Percentiles rank a stretch among this genome's conserved stretches.
Conservation (phyloP, 1,284 basidiomycete species). For the Ganoderma lingzhi region DNA sequence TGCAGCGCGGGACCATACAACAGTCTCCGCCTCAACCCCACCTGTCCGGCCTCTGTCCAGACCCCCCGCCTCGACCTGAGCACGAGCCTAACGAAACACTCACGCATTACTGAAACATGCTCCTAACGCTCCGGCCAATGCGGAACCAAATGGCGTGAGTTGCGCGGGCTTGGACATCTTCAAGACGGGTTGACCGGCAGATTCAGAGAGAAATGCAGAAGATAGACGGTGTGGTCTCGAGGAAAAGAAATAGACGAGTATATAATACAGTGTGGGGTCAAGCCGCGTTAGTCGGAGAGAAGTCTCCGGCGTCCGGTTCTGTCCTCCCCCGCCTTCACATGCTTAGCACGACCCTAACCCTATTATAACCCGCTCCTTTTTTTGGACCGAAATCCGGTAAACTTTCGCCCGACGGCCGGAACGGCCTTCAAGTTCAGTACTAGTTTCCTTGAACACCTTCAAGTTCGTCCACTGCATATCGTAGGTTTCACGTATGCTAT, state of each 20-base stretch:
- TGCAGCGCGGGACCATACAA: not conserved
- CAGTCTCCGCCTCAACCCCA: not conserved
- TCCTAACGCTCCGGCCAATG: constrained; percentile 94
- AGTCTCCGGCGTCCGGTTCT: constrained; percentile 6
- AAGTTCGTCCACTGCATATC: too few relatives aligned
- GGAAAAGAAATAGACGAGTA: not conserved
- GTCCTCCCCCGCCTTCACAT: constrained; percentile 5
- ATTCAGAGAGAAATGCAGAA: not conserved
- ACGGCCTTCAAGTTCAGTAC: too few relatives aligned
- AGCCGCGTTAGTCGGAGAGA: not conserved
- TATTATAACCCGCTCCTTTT: not conserved
- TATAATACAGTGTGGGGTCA: constrained; percentile 5
- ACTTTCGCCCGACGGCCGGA: not conserved
- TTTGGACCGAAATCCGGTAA: not conserved
- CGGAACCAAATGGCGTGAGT: constrained; percentile 92
- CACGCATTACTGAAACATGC: constrained; percentile 94
- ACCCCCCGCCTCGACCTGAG: not conserved
- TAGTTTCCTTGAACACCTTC: too few relatives aligned
- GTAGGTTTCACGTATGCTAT: not conserved
- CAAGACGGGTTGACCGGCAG: not conserved
- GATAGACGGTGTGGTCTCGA: not conserved
- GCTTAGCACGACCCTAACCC: not conserved
- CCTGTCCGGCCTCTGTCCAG: not conserved
- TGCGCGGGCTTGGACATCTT: constrained; percentile 65
- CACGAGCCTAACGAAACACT: constrained; percentile 44